phyloP scores from a whole-genome alignment of 2,329 filamentous ascomycete species.

The Saccharata proteae region DNA sequence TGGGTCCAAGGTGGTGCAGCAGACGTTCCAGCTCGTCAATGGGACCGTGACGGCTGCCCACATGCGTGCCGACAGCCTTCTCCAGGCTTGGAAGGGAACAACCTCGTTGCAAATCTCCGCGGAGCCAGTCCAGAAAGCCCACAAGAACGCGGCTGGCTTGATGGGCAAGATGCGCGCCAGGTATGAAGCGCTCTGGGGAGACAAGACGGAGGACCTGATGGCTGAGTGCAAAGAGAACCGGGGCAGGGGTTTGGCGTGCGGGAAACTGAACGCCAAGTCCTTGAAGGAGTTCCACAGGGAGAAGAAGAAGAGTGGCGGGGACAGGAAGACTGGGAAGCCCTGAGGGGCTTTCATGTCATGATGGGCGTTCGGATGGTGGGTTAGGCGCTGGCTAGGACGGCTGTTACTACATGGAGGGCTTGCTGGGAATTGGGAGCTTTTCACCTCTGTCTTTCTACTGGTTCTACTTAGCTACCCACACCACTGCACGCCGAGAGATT shows the following conservation, averaged over 20 bases:
- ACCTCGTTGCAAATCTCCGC: slow-evolving; percentile 11
- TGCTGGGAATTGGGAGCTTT: too few species aligned
- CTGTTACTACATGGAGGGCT: too few species aligned
- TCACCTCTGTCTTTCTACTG: too few species aligned
- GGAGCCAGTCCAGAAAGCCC: slow-evolving; percentile 16
- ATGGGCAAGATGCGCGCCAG: slow-evolving; percentile 11
- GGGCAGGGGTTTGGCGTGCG: background rate
- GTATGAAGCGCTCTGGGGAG: background rate
- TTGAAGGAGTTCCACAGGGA: too few species aligned
- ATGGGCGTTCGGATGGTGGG: too few species aligned
- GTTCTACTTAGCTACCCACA: too few species aligned
- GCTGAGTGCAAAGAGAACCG: background rate
- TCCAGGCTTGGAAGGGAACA: slow-evolving; percentile 6
- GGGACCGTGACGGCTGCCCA: background rate
- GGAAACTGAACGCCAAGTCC: too few species aligned
- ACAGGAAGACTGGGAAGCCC: too few species aligned
- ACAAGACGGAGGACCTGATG: background rate
- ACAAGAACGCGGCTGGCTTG: slow-evolving; percentile 19
- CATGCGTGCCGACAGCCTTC: background rate
- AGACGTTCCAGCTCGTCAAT: slow-evolving; percentile 5
- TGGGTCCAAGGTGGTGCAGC: background rate
- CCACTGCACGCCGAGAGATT: too few species aligned
- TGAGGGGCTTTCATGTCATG: too few species aligned
- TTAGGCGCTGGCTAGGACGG: too few species aligned
- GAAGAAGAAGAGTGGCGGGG: too few species aligned